Conservation (phyloP, 1,139 yeast species). For the Zygoascus meyerae region DNA sequence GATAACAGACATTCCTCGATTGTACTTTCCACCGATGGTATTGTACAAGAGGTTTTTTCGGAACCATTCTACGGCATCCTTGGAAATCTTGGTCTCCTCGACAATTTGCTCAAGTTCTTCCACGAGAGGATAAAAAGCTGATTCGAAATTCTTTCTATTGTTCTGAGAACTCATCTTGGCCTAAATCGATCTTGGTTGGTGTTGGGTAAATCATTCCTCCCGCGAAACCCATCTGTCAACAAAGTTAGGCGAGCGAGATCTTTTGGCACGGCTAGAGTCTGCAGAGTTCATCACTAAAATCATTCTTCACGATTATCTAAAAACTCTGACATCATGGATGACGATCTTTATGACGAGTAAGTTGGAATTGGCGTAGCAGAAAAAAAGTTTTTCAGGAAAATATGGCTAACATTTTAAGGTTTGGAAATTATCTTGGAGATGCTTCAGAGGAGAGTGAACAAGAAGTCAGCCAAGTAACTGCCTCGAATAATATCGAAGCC, state of each 20-base stretch:
- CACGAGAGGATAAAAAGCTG: constrained; percentile 71
- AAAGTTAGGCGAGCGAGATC: too few relatives aligned
- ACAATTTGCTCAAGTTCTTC: constrained; percentile 64
- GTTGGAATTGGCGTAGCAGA: constrained; percentile 11
- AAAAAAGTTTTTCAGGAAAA: constrained; percentile 19
- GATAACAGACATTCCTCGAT: constrained; percentile 92
- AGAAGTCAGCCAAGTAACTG: constrained; percentile 10
- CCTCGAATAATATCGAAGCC: background rate
- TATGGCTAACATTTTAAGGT: constrained; percentile 26
- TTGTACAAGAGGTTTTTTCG: constrained; percentile 69
- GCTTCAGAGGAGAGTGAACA: constrained; percentile 13
- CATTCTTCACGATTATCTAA: too few relatives aligned
- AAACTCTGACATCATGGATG: constrained; percentile 31
- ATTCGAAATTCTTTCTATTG: constrained; percentile 57
- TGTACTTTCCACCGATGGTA: constrained; percentile 94
- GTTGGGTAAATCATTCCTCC: too few relatives aligned
- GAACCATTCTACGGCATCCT: constrained; percentile 86
- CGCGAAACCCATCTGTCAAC: too few relatives aligned
- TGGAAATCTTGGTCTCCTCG: constrained; percentile 70
- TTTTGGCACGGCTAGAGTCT: too few relatives aligned
- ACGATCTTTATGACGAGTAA: constrained; percentile 66
- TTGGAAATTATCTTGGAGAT: constrained; percentile 64
- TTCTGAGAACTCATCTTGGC: constrained; percentile 15
- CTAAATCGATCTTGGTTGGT: too few relatives aligned
- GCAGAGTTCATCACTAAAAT: too few relatives aligned